Percentiles rank a stretch among this genome's conserved stretches.
Evolutionary conservation across 1,284 basidiomycete species (phyloP).

Genomic region (Tranzscheliella williamsii): DNA sequence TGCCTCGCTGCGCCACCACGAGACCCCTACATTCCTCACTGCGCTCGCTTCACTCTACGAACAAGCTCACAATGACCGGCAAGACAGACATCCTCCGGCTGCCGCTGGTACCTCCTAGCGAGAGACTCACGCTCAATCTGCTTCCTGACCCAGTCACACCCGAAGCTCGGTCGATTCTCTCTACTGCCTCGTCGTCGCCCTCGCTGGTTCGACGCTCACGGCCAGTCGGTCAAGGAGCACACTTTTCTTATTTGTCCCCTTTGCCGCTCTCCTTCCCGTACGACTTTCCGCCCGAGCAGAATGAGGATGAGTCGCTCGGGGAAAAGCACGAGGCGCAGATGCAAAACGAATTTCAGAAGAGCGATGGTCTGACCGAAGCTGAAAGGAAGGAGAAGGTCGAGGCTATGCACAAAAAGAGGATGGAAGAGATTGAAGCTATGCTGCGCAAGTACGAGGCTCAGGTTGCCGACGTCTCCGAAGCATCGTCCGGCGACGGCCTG

Average conservation of each 20-base stretch:
- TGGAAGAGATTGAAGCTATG: constrained; percentile 48
- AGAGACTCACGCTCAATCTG: constrained; percentile 71
- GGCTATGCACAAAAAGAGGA: constrained; percentile 31
- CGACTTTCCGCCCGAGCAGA: constrained; percentile 65
- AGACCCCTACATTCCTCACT: no score
- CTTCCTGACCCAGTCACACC: constrained; percentile 70
- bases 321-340: constrained; percentile 28
- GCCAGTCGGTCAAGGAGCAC: constrained; percentile 68
- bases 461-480: constrained; percentile 6
- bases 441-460: constrained; percentile 45
- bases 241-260: constrained; percentile 82
- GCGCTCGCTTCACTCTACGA: constrained; percentile 3
- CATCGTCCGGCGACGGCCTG: constrained; percentile 4
- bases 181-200: constrained; percentile 54
- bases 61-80: constrained; percentile 20
- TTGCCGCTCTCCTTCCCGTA: constrained; percentile 85
- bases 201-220: constrained; percentile 71
- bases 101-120: constrained; percentile 69
- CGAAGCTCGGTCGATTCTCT: constrained; percentile 66
- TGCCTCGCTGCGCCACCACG: no score
- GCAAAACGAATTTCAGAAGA: constrained; percentile 7
- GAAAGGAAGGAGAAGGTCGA: constrained; percentile 25
- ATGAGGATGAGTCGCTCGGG: constrained; percentile 31
- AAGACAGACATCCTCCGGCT: constrained; percentile 61
- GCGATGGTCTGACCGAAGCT: constrained; percentile 15